Percentiles rank a stretch among this genome's conserved stretches.
Conservation (phyloP, 495 filamentous ascomycete genomes). For the Hypoxylon subgilvum region DNA sequence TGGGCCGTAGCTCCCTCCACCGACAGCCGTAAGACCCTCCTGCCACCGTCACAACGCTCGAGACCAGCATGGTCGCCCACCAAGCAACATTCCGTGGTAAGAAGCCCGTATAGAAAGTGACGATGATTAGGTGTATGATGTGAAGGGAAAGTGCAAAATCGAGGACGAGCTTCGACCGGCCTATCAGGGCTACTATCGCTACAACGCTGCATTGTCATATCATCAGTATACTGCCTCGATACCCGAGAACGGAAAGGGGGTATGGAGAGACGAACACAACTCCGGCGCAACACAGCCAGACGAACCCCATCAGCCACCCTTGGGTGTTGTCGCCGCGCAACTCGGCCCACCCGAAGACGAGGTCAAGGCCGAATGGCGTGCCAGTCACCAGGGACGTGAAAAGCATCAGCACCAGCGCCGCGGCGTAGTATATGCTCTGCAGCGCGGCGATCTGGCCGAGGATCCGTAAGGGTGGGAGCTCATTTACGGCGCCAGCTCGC, state of each 20-base stretch:
- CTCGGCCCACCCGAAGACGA: conserved; percentile 81
- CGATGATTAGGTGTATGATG: conserved; percentile 80
- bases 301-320: conserved; percentile 87
- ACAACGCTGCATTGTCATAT: conserved; percentile 62
- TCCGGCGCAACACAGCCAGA: conserved; percentile 81
- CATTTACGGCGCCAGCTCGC: conserved; percentile 77
- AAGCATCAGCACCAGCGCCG: conserved; percentile 75
- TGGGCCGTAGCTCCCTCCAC: conserved; percentile 86
- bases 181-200: conserved; percentile 78
- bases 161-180: conserved; percentile 86
- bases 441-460: conserved; percentile 83
- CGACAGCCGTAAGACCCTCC: conserved; percentile 89
- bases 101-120: conserved; percentile 73
- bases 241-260: too few species aligned
- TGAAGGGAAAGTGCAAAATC: conserved; percentile 93
- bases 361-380: conserved; percentile 67
- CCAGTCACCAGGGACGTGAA: conserved; percentile 90
- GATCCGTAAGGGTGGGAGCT: conserved; percentile 84
- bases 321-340: conserved; percentile 87
- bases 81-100: conserved; percentile 79
- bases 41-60: conserved; percentile 70
- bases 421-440: conserved; percentile 82
- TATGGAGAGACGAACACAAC: conserved; percentile 72
- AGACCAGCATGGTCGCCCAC: conserved; percentile 81
- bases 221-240: conserved; percentile 1